Conservation (phyloP, 352 stramenopile genomes). For the Phytophthora melonis region DNA sequence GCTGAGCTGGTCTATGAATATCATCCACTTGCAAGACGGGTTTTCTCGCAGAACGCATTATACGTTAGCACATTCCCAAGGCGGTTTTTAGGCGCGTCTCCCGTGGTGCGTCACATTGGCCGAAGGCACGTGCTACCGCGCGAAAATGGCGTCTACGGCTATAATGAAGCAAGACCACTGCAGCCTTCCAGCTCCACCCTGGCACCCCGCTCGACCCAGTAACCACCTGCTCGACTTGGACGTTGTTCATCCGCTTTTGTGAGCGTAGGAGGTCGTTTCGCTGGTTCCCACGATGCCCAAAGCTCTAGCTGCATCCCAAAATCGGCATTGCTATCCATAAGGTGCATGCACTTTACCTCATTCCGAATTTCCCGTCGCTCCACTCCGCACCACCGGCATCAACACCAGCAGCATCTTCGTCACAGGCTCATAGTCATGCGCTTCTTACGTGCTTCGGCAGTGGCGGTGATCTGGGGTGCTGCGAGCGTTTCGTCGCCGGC, state of each 20-base stretch:
- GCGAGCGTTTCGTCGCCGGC: conserved; percentile 11
- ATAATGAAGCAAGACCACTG: neutral
- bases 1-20: neutral
- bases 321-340: no score
- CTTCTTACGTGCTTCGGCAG: conserved; percentile 50
- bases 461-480: conserved; percentile 9
- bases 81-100: neutral
- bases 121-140: neutral
- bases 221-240: conserved; percentile 4
- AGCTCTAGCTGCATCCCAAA: neutral
- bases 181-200: neutral
- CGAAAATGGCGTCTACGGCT: neutral
- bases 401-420: neutral
- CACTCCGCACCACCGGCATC: neutral
- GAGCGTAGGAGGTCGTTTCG: conserved; percentile 1
- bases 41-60: neutral
- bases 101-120: neutral
- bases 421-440: conserved; percentile 24
- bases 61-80: neutral
- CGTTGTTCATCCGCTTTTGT: neutral
- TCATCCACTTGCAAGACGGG: neutral
- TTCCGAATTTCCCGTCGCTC: conserved; percentile 4
- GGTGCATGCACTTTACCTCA: conserved; percentile 2
- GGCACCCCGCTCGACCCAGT: neutral
- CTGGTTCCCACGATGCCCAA: neutral